Evolutionary conservation across 495 filamentous ascomycete species (phyloP).

Genomic region (Pseudomonodictys pantanalensis): DNA sequence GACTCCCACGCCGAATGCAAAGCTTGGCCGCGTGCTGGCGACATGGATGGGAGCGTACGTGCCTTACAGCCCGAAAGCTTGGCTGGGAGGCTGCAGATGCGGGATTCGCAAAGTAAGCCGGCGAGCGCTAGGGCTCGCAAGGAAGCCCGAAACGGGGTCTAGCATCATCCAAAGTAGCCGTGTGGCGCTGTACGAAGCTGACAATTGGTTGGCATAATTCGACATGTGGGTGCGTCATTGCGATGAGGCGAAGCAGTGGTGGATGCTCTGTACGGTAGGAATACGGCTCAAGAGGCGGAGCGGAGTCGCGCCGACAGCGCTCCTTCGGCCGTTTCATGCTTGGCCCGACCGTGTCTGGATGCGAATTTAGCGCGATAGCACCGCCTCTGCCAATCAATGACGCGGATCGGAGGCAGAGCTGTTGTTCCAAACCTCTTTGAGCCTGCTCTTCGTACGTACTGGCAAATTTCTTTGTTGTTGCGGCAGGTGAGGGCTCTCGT

Average conservation of each 20-base stretch:
- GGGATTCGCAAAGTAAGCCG: too few relatives aligned
- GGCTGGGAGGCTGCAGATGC: conserved; percentile 1
- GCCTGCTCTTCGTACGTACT: too few relatives aligned
- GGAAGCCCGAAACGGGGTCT: background rate
- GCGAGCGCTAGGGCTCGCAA: background rate
- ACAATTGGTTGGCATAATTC: conserved; percentile 1
- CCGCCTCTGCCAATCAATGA: background rate
- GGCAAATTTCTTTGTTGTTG: too few relatives aligned
- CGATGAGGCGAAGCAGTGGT: conserved; percentile 14
- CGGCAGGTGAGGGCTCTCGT: too few relatives aligned
- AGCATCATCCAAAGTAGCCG: background rate
- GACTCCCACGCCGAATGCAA: conserved; percentile 1
- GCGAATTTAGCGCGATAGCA: too few relatives aligned
- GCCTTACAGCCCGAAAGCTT: too few relatives aligned
- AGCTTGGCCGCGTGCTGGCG: background rate
- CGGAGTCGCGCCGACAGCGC: background rate
- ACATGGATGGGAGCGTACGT: too few relatives aligned
- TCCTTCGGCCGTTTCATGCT: too few relatives aligned
- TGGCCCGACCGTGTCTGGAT: too few relatives aligned
- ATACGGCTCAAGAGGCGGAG: background rate
- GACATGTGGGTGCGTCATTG: conserved; percentile 11
- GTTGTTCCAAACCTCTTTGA: too few relatives aligned
- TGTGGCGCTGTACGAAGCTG: background rate
- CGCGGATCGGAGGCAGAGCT: background rate
- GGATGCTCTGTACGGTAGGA: background rate